A percentile compares a stretch with the other conserved stretches of the same genome.
phyloP scores from a whole-genome alignment of 2,329 filamentous ascomycete genomes.

The Fusarium veterinarium region DNA sequence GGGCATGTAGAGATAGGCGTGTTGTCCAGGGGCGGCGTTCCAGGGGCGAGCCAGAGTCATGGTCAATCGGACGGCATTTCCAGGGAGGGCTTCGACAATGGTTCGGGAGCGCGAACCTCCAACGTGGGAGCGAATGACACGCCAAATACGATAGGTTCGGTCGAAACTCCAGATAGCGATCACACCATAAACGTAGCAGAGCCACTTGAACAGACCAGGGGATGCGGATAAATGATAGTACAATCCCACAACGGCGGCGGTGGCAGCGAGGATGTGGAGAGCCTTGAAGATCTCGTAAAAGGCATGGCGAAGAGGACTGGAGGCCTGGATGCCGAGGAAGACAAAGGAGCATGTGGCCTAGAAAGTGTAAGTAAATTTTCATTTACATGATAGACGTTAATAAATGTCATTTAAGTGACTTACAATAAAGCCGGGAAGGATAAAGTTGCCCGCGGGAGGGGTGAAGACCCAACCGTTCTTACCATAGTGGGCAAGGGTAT shows the following conservation, averaged over 20 bases:
- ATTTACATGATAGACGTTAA: not conserved
- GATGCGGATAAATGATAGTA: constrained; percentile 72
- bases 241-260: constrained; percentile 69
- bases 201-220: constrained; percentile 57
- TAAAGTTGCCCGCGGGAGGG: constrained; percentile 55
- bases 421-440: constrained; percentile 74
- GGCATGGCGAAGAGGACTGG: constrained; percentile 77
- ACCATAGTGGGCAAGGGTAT: constrained; percentile 71
- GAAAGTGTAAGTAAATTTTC: constrained; percentile 3
- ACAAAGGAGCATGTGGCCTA: constrained; percentile 70
- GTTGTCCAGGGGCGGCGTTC: constrained; percentile 79
- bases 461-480: constrained; percentile 60
- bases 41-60: constrained; percentile 81
- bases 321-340: constrained; percentile 74
- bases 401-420: constrained; percentile 44
- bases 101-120: constrained; percentile 75
- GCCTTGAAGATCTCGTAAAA: constrained; percentile 84
- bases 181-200: constrained; percentile 69
- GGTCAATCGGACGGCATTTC: constrained; percentile 79
- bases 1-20: constrained; percentile 84
- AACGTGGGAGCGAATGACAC: constrained; percentile 73
- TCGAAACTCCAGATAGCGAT: constrained; percentile 77
- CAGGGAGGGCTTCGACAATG: constrained; percentile 79
- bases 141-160: constrained; percentile 68
- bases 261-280: constrained; percentile 74